Evolutionary conservation across 169 alveolate genomes (phyloP).

Genomic region (Sarcocystis neurona): DNA sequence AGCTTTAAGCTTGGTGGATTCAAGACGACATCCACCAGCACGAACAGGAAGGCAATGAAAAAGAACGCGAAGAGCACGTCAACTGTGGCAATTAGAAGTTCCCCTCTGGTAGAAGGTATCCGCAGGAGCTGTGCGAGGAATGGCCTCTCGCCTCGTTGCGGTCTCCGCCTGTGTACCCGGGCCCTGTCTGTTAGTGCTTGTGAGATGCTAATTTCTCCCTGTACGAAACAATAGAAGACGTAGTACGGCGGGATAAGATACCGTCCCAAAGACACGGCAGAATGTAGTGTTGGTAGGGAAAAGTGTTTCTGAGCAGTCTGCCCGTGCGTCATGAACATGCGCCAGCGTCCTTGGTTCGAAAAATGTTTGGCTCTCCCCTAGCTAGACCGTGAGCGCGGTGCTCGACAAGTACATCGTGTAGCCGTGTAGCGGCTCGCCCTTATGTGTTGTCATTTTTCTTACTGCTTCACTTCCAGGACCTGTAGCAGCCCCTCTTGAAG

Average conservation of each 20-base stretch:
- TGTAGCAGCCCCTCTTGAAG: background rate
- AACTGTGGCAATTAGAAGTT: slow-evolving; percentile 50
- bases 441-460: background rate
- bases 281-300: background rate
- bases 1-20: slow-evolving; percentile 36
- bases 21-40: slow-evolving; percentile 53
- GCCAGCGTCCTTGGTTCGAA: background rate
- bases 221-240: background rate
- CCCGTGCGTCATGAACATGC: background rate
- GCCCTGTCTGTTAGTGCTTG: background rate
- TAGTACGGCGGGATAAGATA: background rate
- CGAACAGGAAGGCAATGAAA: slow-evolving; percentile 51
- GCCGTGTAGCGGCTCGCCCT: background rate
- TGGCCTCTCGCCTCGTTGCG: slow-evolving; percentile 30
- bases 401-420: background rate
- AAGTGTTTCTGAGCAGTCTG: slow-evolving; percentile 5
- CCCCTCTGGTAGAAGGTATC: slow-evolving; percentile 45
- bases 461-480: background rate
- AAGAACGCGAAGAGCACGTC: slow-evolving; percentile 52
- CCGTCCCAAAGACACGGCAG: background rate
- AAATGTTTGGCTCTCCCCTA: background rate
- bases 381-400: background rate
- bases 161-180: slow-evolving; percentile 36
- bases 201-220: background rate
- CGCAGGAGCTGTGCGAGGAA: slow-evolving; percentile 34